A percentile compares a stretch with the other conserved stretches of the same genome.
Evolutionary conservation across 2,329 filamentous ascomycete species (phyloP).

Genomic region (Trichoderma aggressivum): DNA sequence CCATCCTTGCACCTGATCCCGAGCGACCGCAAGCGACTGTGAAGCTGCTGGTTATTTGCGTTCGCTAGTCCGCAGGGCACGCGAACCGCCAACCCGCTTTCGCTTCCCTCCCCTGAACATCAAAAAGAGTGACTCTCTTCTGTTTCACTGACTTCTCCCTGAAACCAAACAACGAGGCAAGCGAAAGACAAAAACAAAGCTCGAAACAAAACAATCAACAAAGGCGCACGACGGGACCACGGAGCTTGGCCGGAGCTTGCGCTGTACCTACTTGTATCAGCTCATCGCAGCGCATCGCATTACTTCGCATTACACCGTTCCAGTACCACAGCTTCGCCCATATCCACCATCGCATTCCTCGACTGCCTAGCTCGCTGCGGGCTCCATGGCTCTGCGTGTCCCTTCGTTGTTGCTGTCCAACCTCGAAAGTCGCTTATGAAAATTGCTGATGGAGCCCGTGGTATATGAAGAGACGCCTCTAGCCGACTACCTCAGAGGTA

Average conservation of each 20-base stretch:
- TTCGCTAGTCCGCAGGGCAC: conserved; percentile 7
- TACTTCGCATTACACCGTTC: neutral
- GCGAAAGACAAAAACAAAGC: conserved; percentile 9
- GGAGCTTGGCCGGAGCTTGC: neutral
- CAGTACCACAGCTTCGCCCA: neutral
- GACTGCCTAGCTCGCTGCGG: conserved; percentile 11
- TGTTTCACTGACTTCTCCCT: conserved; percentile 11
- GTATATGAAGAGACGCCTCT: conserved; percentile 84
- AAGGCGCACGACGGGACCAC: neutral
- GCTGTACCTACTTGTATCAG: neutral
- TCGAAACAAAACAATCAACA: neutral
- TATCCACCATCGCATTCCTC: neutral
- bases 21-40: conserved; percentile 9
- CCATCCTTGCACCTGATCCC: conserved; percentile 18
- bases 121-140: neutral
- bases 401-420: conserved; percentile 27
- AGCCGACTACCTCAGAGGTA: conserved; percentile 86
- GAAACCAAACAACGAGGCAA: conserved; percentile 1
- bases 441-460: conserved; percentile 68
- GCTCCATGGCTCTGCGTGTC: conserved; percentile 32
- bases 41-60: conserved; percentile 9
- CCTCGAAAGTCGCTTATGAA: conserved; percentile 24
- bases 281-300: neutral
- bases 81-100: conserved; percentile 12
- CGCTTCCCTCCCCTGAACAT: conserved; percentile 15